Percentiles rank a stretch among this genome's conserved stretches.
These are phyloP conservation scores for Fusarium pseudocircinatum DNA, from an alignment of 2,329 filamentous ascomycete genomes.

Conservation along the genomic window DNA sequence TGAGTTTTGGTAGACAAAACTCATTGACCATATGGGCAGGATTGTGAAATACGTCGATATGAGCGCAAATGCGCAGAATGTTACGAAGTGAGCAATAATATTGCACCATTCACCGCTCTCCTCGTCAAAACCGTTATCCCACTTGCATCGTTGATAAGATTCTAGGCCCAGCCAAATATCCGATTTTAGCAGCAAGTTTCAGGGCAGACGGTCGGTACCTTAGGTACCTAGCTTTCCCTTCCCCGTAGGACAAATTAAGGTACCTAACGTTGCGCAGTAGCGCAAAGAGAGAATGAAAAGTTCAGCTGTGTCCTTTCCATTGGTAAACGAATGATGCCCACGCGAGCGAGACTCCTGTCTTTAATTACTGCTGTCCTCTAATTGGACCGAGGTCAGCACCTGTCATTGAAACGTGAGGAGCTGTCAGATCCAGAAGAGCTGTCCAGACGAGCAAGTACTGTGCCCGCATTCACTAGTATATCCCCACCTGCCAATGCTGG, in stretches of 20 bases:
- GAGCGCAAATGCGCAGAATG: conserved; percentile 12
- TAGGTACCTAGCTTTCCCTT: background rate
- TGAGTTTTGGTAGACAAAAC: background rate
- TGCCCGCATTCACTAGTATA: conserved; percentile 23
- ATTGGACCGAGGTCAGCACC: conserved; percentile 22
- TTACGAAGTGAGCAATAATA: conserved; percentile 6
- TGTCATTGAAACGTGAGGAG: conserved; percentile 16
- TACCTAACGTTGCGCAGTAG: conserved; percentile 6
- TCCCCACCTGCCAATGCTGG: background rate
- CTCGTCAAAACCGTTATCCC: background rate
- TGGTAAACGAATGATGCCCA: conserved; percentile 12
- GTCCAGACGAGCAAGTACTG: conserved; percentile 1
- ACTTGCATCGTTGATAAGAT: conserved; percentile 4
- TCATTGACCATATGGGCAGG: background rate
- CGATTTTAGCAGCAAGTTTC: conserved; percentile 15
- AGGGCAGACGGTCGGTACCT: conserved; percentile 15
- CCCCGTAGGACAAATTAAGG: background rate
- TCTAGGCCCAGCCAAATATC: conserved; percentile 8
- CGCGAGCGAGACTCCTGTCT: conserved; percentile 18
- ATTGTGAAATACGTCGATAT: background rate
- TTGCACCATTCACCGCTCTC: conserved; percentile 25
- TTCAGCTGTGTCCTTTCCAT: background rate
- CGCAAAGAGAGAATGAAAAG: conserved; percentile 5
- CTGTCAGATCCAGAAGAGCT: conserved; percentile 20
- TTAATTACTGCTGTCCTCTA: conserved; percentile 10